phyloP scores from a whole-genome alignment of 2,329 filamentous ascomycete species.

The Truncatella angustata region DNA sequence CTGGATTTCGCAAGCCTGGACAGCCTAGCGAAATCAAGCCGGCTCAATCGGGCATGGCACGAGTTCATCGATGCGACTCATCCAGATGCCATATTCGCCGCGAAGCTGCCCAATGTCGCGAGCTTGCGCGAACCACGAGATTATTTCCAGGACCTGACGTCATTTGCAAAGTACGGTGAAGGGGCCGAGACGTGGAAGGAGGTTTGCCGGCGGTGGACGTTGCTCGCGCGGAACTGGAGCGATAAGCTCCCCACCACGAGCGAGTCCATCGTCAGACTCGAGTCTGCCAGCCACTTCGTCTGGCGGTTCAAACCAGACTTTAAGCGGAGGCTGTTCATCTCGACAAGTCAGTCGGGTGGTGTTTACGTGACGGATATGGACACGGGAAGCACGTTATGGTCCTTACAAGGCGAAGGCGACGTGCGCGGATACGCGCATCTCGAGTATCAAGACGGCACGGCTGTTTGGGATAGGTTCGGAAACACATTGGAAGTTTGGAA shows the following conservation, averaged over 20 bases:
- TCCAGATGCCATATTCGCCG: constrained; percentile 18
- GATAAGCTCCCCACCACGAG: constrained; percentile 28
- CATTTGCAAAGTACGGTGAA: constrained; percentile 32
- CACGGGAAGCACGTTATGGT: constrained; percentile 37
- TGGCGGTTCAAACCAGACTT: constrained; percentile 47
- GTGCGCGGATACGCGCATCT: constrained; percentile 43
- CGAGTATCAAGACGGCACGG: constrained; percentile 44
- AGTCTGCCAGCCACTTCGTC: constrained; percentile 37
- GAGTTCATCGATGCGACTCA: constrained; percentile 19
- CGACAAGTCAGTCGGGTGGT: constrained; percentile 42
- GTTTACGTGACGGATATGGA: constrained; percentile 46
- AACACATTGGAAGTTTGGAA: constrained; percentile 45
- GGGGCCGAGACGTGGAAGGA: constrained; percentile 39
- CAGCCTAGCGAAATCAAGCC: constrained; percentile 14
- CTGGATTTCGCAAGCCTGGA: constrained; percentile 16
- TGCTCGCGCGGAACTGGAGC: constrained; percentile 38
- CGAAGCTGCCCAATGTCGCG: constrained; percentile 5
- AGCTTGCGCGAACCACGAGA: constrained; percentile 7
- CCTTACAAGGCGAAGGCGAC: constrained; percentile 19
- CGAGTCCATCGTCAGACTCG: constrained; percentile 34
- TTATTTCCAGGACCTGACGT: constrained; percentile 12
- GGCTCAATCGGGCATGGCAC: constrained; percentile 16
- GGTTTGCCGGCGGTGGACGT: constrained; percentile 37
- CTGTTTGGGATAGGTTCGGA: constrained; percentile 41
- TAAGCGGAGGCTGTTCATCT: constrained; percentile 42